phyloP scores from a whole-genome alignment of 2,329 filamentous ascomycete genomes.

The Canariomyces notabilis region DNA sequence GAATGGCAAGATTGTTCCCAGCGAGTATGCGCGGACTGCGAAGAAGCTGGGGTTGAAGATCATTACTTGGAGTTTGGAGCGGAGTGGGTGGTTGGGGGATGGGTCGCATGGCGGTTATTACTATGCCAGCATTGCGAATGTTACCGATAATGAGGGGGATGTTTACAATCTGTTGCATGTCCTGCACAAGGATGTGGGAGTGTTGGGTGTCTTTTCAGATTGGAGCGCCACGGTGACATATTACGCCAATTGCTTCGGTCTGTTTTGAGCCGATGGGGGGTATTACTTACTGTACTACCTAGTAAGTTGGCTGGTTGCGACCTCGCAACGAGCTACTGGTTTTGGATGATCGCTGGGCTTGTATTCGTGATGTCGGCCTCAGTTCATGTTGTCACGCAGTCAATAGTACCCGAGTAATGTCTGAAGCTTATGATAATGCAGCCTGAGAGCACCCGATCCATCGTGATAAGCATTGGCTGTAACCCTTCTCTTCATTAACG shows the following conservation, averaged over 20 bases:
- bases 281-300: not conserved
- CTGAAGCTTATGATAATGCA: no score
- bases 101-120: constrained; percentile 48
- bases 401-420: no score
- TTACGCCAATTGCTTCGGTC: constrained; percentile 64
- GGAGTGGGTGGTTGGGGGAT: constrained; percentile 54
- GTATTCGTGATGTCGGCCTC: no score
- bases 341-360: no score
- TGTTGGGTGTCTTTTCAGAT: constrained; percentile 61
- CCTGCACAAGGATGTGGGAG: constrained; percentile 55
- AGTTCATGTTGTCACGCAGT: no score
- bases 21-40: constrained; percentile 56
- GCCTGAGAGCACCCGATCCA: no score
- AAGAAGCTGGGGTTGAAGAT: constrained; percentile 59
- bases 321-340: no score
- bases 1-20: constrained; percentile 54
- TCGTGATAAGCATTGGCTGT: no score
- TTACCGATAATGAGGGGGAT: constrained; percentile 59
- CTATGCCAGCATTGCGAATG: constrained; percentile 50
- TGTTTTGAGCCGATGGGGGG: constrained; percentile 15
- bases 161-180: constrained; percentile 63
- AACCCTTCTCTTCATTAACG: no score
- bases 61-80: constrained; percentile 64
- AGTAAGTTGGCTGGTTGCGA: no score
- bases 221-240: constrained; percentile 66